Evolutionary conservation across 2,329 filamentous ascomycete genomes (phyloP).

Genomic region (Elsinoe necatrix): DNA sequence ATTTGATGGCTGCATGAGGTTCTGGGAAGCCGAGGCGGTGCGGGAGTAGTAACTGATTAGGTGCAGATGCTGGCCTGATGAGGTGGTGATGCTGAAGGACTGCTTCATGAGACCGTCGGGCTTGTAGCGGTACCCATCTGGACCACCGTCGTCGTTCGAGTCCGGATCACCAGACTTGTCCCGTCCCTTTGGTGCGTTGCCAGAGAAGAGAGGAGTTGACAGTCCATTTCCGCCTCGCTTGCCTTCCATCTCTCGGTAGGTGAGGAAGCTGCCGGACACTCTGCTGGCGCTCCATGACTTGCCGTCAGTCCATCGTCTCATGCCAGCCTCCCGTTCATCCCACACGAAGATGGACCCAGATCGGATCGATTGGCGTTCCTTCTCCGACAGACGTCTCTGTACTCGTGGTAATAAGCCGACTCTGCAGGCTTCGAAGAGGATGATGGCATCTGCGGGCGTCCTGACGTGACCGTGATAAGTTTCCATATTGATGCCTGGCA

Average conservation of each 20-base stretch:
- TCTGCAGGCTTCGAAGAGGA: conserved; percentile 94
- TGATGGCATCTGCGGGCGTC: conserved; percentile 93
- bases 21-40: conserved; percentile 61
- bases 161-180: conserved; percentile 80
- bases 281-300: conserved; percentile 98
- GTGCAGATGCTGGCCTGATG: conserved; percentile 81
- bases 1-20: conserved; percentile 70
- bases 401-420: conserved; percentile 83
- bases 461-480: conserved; percentile 93
- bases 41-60: conserved; percentile 95
- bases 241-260: conserved; percentile 97
- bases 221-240: conserved; percentile 76
- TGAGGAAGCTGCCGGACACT: conserved; percentile 94
- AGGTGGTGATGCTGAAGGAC: conserved; percentile 97
- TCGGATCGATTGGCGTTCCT: conserved; percentile 90
- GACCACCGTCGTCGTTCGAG: conserved; percentile 62
- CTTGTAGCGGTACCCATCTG: conserved; percentile 90
- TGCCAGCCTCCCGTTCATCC: conserved; percentile 96
- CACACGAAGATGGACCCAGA: conserved; percentile 99
- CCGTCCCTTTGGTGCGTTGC: conserved; percentile 43
- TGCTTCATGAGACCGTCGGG: conserved; percentile 98
- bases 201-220: conserved; percentile 37
- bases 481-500: conserved; percentile 56
- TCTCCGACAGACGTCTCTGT: conserved; percentile 86
- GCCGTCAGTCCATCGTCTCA: conserved; percentile 96